Percentiles rank a stretch among this genome's conserved stretches.
phyloP scores from a whole-genome alignment of 805 yeast genomes.

The Wickerhamiella sorbophila region DNA sequence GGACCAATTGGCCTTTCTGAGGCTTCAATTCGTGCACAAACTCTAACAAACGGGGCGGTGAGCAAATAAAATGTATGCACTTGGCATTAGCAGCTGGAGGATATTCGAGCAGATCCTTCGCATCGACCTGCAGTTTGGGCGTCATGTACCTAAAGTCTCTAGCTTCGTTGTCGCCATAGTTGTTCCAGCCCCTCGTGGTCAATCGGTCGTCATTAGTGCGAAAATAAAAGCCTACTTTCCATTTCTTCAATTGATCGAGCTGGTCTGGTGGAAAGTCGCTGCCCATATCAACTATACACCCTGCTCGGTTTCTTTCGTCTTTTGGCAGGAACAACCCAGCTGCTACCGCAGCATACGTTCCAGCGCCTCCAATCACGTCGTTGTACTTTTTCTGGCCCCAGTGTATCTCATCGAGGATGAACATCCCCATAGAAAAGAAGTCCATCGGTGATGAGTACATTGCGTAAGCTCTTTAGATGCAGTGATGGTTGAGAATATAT shows the following conservation, averaged over 20 bases:
- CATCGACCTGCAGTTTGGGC: conserved; percentile 45
- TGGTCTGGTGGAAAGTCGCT: conserved; percentile 50
- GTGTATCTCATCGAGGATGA: conserved; percentile 76
- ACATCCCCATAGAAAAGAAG: conserved; percentile 71
- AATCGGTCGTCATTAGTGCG: conserved; percentile 38
- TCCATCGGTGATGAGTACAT: conserved; percentile 2
- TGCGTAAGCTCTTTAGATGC: not conserved
- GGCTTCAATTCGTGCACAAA: conserved; percentile 29
- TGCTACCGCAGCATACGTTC: conserved; percentile 67
- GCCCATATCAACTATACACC: conserved; percentile 71
- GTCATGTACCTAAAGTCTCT: conserved; percentile 47
- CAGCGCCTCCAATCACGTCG: conserved; percentile 80
- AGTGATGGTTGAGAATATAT: not conserved
- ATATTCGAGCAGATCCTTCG: conserved; percentile 36
- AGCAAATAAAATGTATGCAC: conserved; percentile 60
- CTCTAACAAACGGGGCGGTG: conserved; percentile 44
- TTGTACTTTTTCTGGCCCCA: conserved; percentile 29
- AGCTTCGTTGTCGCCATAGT: conserved; percentile 48
- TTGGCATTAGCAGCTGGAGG: conserved; percentile 28
- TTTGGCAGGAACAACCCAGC: conserved; percentile 39
- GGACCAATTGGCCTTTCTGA: conserved; percentile 29
- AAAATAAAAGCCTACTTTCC: conserved; percentile 49
- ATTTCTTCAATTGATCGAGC: conserved; percentile 33
- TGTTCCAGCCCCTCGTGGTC: conserved; percentile 75
- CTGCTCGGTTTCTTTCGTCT: conserved; percentile 27